A percentile compares a stretch with the other conserved stretches of the same genome.
These are phyloP conservation scores for Blastobotrys proliferans DNA, from an alignment of 1,139 yeast genomes.

Conservation along the genomic window DNA sequence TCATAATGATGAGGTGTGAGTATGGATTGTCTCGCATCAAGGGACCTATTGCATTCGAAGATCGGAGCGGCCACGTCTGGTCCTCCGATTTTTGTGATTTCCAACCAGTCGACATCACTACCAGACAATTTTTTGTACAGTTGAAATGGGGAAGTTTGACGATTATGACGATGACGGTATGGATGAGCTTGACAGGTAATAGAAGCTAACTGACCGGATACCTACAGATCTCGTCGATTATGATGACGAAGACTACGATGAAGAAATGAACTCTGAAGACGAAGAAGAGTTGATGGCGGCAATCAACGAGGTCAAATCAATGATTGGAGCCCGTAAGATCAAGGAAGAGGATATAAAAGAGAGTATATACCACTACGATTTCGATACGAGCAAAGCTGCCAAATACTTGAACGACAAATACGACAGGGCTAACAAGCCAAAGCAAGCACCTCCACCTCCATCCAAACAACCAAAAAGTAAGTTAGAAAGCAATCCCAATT, in stretches of 20 bases:
- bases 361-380: constrained; percentile 57
- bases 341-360: constrained; percentile 55
- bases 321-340: constrained; percentile 46
- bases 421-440: constrained; percentile 20
- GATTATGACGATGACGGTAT: constrained; percentile 18
- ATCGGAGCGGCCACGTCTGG: too few relatives aligned
- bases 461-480: constrained; percentile 18
- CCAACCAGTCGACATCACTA: neutral
- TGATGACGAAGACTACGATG: constrained; percentile 17
- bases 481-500: too few relatives aligned
- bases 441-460: constrained; percentile 10
- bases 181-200: neutral
- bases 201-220: neutral
- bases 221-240: constrained; percentile 16
- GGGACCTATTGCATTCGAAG: too few relatives aligned
- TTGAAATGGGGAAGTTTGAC: constrained; percentile 11
- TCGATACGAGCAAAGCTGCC: constrained; percentile 51
- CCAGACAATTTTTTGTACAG: neutral
- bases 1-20: neutral
- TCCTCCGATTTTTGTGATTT: too few relatives aligned
- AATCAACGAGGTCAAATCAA: constrained; percentile 43
- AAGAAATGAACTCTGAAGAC: constrained; percentile 23
- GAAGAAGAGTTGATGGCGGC: constrained; percentile 25
- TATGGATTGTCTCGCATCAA: neutral
- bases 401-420: constrained; percentile 46